These are phyloP conservation scores for Atkinsonella hypoxylon DNA, from an alignment of 2,329 filamentous ascomycete species.

Conservation along the genomic window DNA sequence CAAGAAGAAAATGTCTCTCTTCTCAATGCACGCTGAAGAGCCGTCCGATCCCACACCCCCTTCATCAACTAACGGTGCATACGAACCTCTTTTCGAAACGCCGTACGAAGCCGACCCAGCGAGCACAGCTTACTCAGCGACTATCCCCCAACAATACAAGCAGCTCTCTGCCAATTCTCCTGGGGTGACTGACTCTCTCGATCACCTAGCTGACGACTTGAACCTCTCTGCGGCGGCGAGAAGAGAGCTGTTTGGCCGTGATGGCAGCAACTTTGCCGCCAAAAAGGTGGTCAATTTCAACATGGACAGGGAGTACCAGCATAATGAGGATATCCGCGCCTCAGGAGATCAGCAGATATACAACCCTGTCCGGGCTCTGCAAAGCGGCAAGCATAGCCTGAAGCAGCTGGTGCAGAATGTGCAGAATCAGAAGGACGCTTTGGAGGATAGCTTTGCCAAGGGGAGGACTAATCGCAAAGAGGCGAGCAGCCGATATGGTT, in stretches of 20 bases:
- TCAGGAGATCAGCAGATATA: constrained; percentile 60
- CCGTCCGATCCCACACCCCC: constrained; percentile 13
- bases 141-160: constrained; percentile 3
- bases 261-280: constrained; percentile 25
- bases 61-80: constrained; percentile 20
- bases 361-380: constrained; percentile 75
- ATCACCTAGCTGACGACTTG: constrained; percentile 61
- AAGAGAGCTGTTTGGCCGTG: constrained; percentile 76
- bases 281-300: constrained; percentile 76
- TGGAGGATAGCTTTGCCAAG: constrained; percentile 84
- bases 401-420: constrained; percentile 79
- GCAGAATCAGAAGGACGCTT: constrained; percentile 67
- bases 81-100: constrained; percentile 40
- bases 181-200: constrained; percentile 42
- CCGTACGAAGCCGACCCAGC: constrained; percentile 9
- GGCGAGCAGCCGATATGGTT: constrained; percentile 74
- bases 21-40: constrained; percentile 46
- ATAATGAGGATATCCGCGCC: constrained; percentile 67
- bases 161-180: constrained; percentile 17
- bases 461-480: constrained; percentile 71
- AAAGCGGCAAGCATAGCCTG: constrained; percentile 74
- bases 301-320: constrained; percentile 73
- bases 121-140: constrained; percentile 5
- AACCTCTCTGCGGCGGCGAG: constrained; percentile 66
- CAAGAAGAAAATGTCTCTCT: constrained; percentile 53